These are phyloP conservation scores for Paramecium tetraurelia DNA, from an alignment of 73 alveolate species.

Conservation along the genomic window DNA sequence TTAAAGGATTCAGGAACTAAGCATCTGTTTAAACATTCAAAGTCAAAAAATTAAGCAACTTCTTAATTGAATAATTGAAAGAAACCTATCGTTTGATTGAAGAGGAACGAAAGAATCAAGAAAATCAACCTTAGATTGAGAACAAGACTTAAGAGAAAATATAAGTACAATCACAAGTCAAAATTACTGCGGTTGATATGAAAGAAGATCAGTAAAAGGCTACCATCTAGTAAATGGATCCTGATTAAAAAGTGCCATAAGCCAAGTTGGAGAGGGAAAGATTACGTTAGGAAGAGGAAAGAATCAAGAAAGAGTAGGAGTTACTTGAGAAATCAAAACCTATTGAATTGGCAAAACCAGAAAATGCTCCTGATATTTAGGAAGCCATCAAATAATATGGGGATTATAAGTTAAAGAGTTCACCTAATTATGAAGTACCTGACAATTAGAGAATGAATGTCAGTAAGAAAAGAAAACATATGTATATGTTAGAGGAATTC, in stretches of 20 bases:
- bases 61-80: conserved; percentile 50
- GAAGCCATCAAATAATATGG: conserved; percentile 78
- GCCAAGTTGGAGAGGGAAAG: conserved; percentile 69
- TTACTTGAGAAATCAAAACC: conserved; percentile 83
- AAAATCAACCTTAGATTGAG: neutral
- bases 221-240: conserved; percentile 59
- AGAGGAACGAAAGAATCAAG: conserved; percentile 72
- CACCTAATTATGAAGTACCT: conserved; percentile 78
- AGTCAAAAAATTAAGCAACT: conserved; percentile 80
- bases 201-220: conserved; percentile 41
- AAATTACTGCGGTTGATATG: neutral
- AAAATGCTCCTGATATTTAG: conserved; percentile 79
- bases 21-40: conserved; percentile 81
- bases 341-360: conserved; percentile 78
- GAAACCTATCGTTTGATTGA: conserved; percentile 63
- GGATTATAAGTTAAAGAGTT: conserved; percentile 82
- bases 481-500: conserved; percentile 89
- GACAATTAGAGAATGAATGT: conserved; percentile 88
- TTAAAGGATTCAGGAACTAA: conserved; percentile 72
- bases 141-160: neutral
- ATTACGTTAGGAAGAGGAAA: conserved; percentile 66
- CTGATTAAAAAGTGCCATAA: conserved; percentile 66
- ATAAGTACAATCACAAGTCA: neutral
- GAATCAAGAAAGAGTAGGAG: conserved; percentile 71
- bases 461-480: conserved; percentile 83